Evolutionary conservation across 2,329 filamentous ascomycete genomes (phyloP).

Genomic region (Calonectria crousiana): DNA sequence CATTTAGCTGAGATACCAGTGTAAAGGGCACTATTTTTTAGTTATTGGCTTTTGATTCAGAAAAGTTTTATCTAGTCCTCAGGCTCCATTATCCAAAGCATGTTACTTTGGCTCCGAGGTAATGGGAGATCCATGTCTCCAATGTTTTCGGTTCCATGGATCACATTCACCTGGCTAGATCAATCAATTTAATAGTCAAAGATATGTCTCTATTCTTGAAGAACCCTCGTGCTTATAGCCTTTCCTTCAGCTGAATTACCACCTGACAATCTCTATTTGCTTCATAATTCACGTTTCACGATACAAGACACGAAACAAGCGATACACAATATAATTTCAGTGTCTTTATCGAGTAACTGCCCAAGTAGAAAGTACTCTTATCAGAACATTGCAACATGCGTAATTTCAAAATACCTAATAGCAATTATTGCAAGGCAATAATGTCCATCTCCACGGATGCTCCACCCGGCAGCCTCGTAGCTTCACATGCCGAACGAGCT

Average conservation of each 20-base stretch:
- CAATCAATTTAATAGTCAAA: no score
- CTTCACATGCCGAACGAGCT: conserved; percentile 26
- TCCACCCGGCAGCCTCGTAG: conserved; percentile 26
- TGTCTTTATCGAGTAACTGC: neutral
- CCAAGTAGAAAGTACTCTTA: neutral
- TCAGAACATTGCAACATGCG: neutral
- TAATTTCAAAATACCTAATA: neutral
- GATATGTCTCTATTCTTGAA: no score
- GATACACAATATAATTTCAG: neutral
- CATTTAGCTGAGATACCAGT: neutral
- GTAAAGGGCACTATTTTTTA: neutral
- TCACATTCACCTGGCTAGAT: neutral
- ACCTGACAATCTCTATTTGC: no score
- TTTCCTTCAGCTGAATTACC: no score
- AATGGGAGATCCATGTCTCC: no score
- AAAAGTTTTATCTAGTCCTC: neutral
- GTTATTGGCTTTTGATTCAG: neutral
- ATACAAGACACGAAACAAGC: neutral
- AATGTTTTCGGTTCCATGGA: neutral
- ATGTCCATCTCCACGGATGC: conserved; percentile 34
- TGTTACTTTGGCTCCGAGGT: no score
- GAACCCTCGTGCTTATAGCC: no score
- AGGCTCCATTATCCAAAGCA: neutral
- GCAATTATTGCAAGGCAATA: conserved; percentile 16
- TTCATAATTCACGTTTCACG: neutral